These are phyloP conservation scores for Baeospora myosura DNA, from an alignment of 1,284 basidiomycete species.

Conservation along the genomic window DNA sequence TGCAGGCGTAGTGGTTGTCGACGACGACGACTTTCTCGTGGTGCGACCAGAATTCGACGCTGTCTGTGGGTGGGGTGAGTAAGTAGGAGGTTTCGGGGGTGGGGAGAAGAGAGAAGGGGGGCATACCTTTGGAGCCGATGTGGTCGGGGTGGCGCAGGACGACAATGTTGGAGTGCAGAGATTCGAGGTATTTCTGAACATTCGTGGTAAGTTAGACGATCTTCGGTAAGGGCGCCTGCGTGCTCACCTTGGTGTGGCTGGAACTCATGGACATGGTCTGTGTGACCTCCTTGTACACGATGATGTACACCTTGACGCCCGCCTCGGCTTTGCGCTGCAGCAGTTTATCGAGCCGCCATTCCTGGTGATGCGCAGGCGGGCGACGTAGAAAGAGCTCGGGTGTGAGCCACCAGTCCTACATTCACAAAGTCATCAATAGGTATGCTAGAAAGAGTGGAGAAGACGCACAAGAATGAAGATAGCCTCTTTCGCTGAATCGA, in stretches of 20 bases:
- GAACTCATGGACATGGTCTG: constrained; percentile 87
- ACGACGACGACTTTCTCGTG: constrained; percentile 83
- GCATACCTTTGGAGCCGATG: constrained; percentile 67
- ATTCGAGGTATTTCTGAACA: constrained; percentile 62
- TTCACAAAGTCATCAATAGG: constrained; percentile 22
- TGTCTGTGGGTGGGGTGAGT: constrained; percentile 32
- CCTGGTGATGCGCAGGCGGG: constrained; percentile 73
- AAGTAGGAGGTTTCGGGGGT: not conserved
- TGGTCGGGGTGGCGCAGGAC: constrained; percentile 88
- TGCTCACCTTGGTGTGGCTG: constrained; percentile 70
- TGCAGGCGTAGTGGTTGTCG: constrained; percentile 76
- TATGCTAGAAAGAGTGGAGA: constrained; percentile 27
- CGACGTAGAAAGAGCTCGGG: constrained; percentile 89
- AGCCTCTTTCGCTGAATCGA: constrained; percentile 67
- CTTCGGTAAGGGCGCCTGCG: not conserved
- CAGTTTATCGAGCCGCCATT: constrained; percentile 83
- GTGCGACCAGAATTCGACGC: constrained; percentile 77
- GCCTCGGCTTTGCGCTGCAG: constrained; percentile 82
- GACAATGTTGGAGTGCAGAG: constrained; percentile 79
- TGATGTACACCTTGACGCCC: constrained; percentile 83
- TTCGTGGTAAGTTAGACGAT: not conserved
- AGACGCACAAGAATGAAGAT: constrained; percentile 85
- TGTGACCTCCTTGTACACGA: constrained; percentile 89
- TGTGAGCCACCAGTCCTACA: constrained; percentile 91
- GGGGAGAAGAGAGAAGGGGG: constrained; percentile 7